phyloP scores from a whole-genome alignment of 2,329 filamentous ascomycete species.

The Cadophora sp. region DNA sequence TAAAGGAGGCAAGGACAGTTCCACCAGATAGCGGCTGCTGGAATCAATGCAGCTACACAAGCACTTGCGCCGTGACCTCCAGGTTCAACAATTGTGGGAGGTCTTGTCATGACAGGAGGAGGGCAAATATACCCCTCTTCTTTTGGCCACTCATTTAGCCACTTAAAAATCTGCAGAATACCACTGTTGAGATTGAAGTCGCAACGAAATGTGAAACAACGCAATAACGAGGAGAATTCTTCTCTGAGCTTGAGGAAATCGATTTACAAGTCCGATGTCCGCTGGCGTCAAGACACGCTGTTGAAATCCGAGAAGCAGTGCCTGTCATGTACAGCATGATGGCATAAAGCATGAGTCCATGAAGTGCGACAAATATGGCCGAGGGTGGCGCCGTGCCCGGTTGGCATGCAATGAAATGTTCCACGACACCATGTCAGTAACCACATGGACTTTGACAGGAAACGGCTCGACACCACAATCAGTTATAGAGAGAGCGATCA shows the following conservation, averaged over 20 bases:
- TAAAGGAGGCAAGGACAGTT: not conserved
- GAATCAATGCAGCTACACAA: not conserved
- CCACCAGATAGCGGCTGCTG: not conserved
- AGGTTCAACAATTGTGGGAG: not conserved
- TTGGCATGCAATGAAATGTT: not conserved
- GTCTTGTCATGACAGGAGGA: not conserved
- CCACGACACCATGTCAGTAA: not conserved
- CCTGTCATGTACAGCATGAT: not conserved
- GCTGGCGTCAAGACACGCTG: not conserved
- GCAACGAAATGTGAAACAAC: not conserved
- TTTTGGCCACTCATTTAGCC: too few species aligned
- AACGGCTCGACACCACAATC: not conserved
- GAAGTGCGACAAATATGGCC: conserved; percentile 3
- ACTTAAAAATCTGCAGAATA: not conserved
- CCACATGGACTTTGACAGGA: conserved; percentile 10
- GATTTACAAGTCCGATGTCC: not conserved
- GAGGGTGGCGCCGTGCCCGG: conserved; percentile 5
- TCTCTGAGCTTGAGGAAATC: not conserved
- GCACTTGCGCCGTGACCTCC: not conserved
- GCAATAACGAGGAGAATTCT: not conserved
- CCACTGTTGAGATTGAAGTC: not conserved
- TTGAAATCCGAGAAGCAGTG: not conserved
- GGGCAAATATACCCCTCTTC: not conserved
- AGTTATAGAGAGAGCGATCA: not conserved
- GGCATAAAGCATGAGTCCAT: too few species aligned